phyloP scores from a whole-genome alignment of 139 green algal genomes.

The Tetradesmus obliquus region DNA sequence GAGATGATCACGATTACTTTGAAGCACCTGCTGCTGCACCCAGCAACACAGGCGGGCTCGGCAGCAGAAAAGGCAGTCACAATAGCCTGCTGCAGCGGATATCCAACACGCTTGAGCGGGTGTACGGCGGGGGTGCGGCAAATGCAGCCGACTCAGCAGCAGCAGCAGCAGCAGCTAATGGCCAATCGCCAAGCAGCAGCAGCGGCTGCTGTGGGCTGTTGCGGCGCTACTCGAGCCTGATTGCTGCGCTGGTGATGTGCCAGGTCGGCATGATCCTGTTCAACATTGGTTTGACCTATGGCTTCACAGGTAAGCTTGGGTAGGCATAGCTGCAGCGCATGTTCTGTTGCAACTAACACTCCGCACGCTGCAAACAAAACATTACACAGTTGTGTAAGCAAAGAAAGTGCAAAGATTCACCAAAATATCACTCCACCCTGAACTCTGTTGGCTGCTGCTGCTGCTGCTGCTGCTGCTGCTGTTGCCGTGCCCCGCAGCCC shows the following conservation, averaged over 20 bases:
- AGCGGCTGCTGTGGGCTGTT: background rate
- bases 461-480: background rate
- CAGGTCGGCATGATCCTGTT: slow-evolving; percentile 68
- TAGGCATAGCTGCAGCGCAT: no score
- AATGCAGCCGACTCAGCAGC: background rate
- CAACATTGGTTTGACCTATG: slow-evolving; percentile 54
- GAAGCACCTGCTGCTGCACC: background rate
- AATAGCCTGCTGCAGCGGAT: background rate
- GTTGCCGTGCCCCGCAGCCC: background rate
- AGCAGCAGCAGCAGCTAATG: background rate
- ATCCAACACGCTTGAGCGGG: background rate
- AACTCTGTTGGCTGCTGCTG: background rate
- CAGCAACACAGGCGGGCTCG: background rate
- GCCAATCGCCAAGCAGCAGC: background rate
- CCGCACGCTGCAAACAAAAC: no score
- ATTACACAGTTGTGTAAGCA: no score
- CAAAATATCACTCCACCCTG: background rate
- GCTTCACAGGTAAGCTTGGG: background rate
- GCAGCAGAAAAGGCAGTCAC: background rate
- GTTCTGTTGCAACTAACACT: no score
- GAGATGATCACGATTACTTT: slow-evolving; percentile 15
- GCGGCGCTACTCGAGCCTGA: slow-evolving; percentile 17
- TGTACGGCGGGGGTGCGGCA: background rate
- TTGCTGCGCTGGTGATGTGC: slow-evolving; percentile 43
- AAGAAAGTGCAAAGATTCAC: background rate